Evolutionary conservation across 2,329 filamentous ascomycete species (phyloP).

Genomic region (Gaeumannomyces tritici): DNA sequence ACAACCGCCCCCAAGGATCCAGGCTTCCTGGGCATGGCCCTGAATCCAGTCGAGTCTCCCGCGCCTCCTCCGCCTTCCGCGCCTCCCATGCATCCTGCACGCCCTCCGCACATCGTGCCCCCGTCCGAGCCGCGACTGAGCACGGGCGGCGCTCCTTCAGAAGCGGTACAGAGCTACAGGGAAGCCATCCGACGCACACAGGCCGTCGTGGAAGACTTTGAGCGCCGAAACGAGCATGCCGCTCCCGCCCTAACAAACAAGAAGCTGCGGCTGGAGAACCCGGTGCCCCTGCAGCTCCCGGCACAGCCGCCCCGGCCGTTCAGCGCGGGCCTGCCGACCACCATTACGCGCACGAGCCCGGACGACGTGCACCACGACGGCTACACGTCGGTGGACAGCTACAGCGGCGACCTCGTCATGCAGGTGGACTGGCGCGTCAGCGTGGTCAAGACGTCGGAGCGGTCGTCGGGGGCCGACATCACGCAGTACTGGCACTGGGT

Average conservation of each 20-base stretch:
- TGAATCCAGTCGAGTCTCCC: not conserved
- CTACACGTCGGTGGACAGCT: constrained; percentile 44
- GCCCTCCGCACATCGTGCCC: not conserved
- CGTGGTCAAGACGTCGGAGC: constrained; percentile 38
- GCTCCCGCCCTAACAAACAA: not conserved
- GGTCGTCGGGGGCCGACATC: constrained; percentile 34
- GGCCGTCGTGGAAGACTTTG: not conserved
- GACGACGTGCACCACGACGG: constrained; percentile 33
- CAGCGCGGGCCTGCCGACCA: not conserved
- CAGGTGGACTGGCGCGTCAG: constrained; percentile 40
- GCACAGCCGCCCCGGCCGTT: no score
- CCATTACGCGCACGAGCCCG: not conserved
- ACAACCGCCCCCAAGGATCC: not conserved
- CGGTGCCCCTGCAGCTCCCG: not conserved
- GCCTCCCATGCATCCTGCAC: no score
- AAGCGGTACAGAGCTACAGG: not conserved
- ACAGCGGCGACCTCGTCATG: constrained; percentile 32
- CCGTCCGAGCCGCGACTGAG: no score
- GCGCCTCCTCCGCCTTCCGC: no score
- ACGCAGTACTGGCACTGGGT: constrained; percentile 50
- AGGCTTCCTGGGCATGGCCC: not conserved
- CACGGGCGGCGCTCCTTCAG: not conserved
- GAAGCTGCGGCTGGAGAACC: not conserved
- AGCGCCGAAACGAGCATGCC: not conserved
- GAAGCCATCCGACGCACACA: not conserved